Base-by-base conservation (phyloP, 805 yeast species). In the Saccharomycopsis schoenii region DNA sequence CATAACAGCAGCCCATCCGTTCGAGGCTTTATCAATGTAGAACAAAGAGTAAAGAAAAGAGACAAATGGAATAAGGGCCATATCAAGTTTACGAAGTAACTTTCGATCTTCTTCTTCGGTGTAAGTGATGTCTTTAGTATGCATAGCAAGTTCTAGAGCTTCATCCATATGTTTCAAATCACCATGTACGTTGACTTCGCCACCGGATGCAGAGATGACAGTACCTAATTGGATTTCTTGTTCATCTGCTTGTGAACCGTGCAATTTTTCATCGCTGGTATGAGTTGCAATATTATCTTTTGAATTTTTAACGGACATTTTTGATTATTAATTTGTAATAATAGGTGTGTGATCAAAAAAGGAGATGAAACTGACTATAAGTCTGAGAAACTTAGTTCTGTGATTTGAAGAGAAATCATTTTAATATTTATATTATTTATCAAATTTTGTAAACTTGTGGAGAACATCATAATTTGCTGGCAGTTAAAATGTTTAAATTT, bases 1-100 rank as follows among this genome's bases (percentile, higher is more conserved):
- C 78, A 79, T 74, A 43, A 83, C 77, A 5, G 84, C 77, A 1
- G 85, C 82, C 55, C 77, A 78, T 24, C 81, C 73, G 59, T 70
- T 72, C 4, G 77, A 66, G 19, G 70, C 64, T 62, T 77, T 77
- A 17, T 77, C 81, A 78, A 77, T 74, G 62, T 72, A 71, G 64
- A 77, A 80, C 40, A 68, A 66, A 52, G 74, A 68, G 67, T 72
- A 72, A 15, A 76, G 60, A 37, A 69, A 59, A 55, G 70, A 68
- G 61, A 78, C 68, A 39, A 76, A 50, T 1, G 81, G 80, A 63
- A 77, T 57, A 9, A 77, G 52, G 58, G 62, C 67, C 55, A 67
- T 56, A 67, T 77, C 81, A 59, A 76, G 72, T 60, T 77, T 78
- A 42, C 78, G 62, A 40, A 72, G 65, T 40, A 76, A 65, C 61